Base-by-base conservation (phyloP, 2,329 filamentous ascomycete species). In the Fusarium illudens region DNA sequence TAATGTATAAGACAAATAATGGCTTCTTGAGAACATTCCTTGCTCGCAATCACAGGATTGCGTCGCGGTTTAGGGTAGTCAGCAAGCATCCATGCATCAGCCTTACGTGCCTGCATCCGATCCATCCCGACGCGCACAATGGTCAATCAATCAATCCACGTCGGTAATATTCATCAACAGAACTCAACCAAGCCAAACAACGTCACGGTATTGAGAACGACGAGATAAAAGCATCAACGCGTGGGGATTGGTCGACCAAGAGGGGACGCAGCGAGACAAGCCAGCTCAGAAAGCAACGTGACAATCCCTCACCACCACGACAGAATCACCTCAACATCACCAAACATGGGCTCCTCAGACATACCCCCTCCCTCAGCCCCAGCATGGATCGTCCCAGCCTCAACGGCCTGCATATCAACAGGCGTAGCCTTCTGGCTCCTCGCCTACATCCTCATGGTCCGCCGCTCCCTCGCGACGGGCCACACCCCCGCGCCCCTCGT, bases 401-500 rank as follows among this genome's bases (percentile, higher is more conserved):
- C 76, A 15, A 77, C 74, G 3, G 72, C 56, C 56, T 76, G 78
- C 27, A 77, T 83, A 20, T 75, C 75, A 30, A 29, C 73, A 20
- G 81, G 80, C 53, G 76, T 81, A 27, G 32, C 77, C 55, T 78
- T 78, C 68, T 84, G 82, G 82, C 75, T 80, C 42, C 60, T 73
- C 22, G 75, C 78, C 44, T 86, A 86, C 74, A 71, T 84, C 46
- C 78, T 86, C 65, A 83, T 85, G 77, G 76, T 79, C 12, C 79
- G 75, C 2, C 80, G 83, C 56, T 81, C 82, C 2, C 71, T 84
- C n/a, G 74, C 73, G 52, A 84, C 83, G 17, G 77, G 78, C 34
- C 82, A 82, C 5, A 86, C 84, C 65, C 79, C 83, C 33, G 83
- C 86, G 75, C 84, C 84, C 0, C 71, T 86, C 11, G 71, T 84